Evolutionary conservation across 768 basidiomycete species (phyloP).

Genomic region (Rossbeevera mucosa): DNA sequence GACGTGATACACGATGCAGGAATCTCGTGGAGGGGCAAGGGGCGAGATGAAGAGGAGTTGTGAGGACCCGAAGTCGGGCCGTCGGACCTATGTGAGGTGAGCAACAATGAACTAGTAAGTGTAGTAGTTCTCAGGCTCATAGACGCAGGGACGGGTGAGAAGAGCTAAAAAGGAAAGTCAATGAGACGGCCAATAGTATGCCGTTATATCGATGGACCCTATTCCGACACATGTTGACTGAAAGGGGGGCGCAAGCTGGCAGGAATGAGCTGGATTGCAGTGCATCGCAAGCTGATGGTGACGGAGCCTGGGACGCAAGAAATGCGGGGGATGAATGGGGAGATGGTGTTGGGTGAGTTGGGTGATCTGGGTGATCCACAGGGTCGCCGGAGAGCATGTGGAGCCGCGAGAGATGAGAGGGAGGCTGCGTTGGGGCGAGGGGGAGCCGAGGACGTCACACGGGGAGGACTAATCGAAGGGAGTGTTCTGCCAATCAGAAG

Average conservation of each 20-base stretch:
- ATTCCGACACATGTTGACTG: slow-evolving; percentile 10
- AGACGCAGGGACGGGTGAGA: not conserved
- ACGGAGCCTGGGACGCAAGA: not conserved
- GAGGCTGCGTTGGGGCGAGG: not conserved
- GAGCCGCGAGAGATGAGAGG: not conserved
- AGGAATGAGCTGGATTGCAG: not conserved
- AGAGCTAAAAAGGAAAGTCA: slow-evolving; percentile 11
- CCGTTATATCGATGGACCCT: slow-evolving; percentile 9
- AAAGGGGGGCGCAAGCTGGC: slow-evolving; percentile 12
- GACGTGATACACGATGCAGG: slow-evolving; percentile 3
- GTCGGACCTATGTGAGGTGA: not conserved
- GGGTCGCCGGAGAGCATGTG: not conserved
- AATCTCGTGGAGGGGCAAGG: not conserved
- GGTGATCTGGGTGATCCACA: not conserved
- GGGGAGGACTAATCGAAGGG: not conserved
- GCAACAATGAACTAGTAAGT: not conserved
- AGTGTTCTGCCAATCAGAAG: not conserved
- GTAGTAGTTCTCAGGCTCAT: slow-evolving; percentile 11
- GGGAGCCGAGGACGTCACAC: not conserved
- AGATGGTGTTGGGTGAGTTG: not conserved
- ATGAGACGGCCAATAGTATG: not conserved
- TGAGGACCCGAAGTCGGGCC: not conserved
- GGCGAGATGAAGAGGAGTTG: not conserved
- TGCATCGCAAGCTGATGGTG: not conserved
- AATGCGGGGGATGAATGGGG: not conserved